A percentile compares a stretch with the other conserved stretches of the same genome.
Evolutionary conservation across 2,329 filamentous ascomycete genomes (phyloP).

Genomic region (Fusarium praegraminearum): DNA sequence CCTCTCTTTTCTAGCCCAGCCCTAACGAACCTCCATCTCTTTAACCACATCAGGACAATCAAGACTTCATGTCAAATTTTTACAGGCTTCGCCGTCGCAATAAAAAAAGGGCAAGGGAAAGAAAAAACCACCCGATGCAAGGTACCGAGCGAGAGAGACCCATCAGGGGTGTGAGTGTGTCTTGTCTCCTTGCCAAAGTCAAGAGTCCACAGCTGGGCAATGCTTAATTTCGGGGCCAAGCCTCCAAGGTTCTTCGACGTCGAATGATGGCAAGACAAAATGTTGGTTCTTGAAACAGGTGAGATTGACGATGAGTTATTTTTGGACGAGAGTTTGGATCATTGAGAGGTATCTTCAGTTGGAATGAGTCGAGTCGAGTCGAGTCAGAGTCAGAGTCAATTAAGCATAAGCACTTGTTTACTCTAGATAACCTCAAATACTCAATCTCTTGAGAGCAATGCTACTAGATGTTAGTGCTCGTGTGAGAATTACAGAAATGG

Average conservation of each 20-base stretch:
- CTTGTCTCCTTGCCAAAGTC: conserved; percentile 9
- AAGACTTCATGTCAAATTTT: background rate
- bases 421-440: background rate
- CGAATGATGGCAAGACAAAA: conserved; percentile 2
- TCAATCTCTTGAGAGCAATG: background rate
- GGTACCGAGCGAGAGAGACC: conserved; percentile 9
- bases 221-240: conserved; percentile 34
- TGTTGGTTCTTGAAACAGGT: background rate
- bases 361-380: background rate
- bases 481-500: too few species aligned
- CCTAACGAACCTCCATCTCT: conserved; percentile 3
- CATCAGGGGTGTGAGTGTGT: conserved; percentile 1
- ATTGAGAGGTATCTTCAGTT: background rate
- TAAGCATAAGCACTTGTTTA: background rate
- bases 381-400: background rate
- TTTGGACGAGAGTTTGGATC: conserved; percentile 4
- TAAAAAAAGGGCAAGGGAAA: background rate
- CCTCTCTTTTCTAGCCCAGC: background rate
- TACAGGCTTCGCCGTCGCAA: background rate
- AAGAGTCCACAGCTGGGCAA: conserved; percentile 19
- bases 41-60: background rate
- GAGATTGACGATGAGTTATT: conserved; percentile 31
- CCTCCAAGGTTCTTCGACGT: conserved; percentile 7
- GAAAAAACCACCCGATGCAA: conserved; percentile 12
- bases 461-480: background rate